Conservation (phyloP, 1,284 basidiomycete genomes). For the Mycena sp. region DNA sequence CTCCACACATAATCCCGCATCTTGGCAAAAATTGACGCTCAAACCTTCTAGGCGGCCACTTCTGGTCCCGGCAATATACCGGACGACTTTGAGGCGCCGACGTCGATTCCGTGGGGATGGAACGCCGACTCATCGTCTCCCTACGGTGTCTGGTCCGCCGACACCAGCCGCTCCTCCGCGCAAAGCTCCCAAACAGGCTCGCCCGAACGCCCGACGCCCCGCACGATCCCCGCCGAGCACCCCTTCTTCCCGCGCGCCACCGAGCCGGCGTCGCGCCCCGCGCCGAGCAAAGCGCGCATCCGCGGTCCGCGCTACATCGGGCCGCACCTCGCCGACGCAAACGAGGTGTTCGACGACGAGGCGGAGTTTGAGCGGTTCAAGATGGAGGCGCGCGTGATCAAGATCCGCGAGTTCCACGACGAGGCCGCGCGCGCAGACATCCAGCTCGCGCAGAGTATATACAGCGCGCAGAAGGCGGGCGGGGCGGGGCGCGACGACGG, state of each 20-base stretch:
- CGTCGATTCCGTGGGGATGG: slow-evolving; percentile 17
- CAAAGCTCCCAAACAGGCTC: slow-evolving; percentile 41
- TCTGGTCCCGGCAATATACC: slow-evolving; percentile 19
- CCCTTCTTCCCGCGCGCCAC: slow-evolving; percentile 23
- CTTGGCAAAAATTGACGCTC: not conserved
- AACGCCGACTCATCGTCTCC: slow-evolving; percentile 15
- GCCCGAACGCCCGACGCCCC: slow-evolving; percentile 35
- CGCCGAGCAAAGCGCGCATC: slow-evolving; percentile 16
- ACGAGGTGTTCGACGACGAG: slow-evolving; percentile 50
- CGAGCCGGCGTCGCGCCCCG: slow-evolving; percentile 19
- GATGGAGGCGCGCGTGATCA: slow-evolving; percentile 56
- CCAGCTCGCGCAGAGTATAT: slow-evolving; percentile 54
- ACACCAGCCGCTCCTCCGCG: slow-evolving; percentile 34
- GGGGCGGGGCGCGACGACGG: slow-evolving; percentile 32
- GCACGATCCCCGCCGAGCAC: slow-evolving; percentile 22
- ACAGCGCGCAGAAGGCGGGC: slow-evolving; percentile 28
- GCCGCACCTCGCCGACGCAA: slow-evolving; percentile 49
- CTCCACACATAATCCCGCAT: not conserved
- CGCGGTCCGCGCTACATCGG: slow-evolving; percentile 53
- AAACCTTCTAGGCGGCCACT: not conserved
- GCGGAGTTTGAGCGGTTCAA: slow-evolving; percentile 60
- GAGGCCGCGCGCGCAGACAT: slow-evolving; percentile 59
- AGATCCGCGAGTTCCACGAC: slow-evolving; percentile 64
- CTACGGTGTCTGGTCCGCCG: slow-evolving; percentile 27
- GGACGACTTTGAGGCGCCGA: slow-evolving; percentile 23